These are phyloP conservation scores for Magnusiomyces ingens DNA, from an alignment of 1,139 yeast genomes.

Conservation along the genomic window DNA sequence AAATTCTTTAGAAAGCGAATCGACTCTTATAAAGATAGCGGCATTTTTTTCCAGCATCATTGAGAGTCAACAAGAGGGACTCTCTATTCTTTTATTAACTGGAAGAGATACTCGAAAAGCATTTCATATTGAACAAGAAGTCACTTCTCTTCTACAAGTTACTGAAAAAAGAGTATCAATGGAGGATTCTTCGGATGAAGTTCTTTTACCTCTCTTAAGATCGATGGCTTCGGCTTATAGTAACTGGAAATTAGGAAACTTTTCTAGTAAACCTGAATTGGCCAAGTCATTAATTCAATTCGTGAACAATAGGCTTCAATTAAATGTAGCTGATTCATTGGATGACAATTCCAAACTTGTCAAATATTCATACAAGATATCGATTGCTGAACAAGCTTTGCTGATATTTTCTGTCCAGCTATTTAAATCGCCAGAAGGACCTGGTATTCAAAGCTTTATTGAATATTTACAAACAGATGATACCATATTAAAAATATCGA, in stretches of 20 bases:
- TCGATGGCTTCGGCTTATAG: slow-evolving; percentile 32
- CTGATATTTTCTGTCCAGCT: slow-evolving; percentile 70
- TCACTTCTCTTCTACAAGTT: slow-evolving; percentile 44
- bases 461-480: slow-evolving; percentile 39
- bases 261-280: slow-evolving; percentile 10
- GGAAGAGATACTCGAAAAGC: slow-evolving; percentile 51
- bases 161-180: slow-evolving; percentile 48
- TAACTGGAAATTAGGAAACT: slow-evolving; percentile 18
- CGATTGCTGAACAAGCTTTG: slow-evolving; percentile 57
- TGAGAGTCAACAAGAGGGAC: slow-evolving; percentile 78
- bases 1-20: slow-evolving; percentile 51
- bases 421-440: slow-evolving; percentile 40
- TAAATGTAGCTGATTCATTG: not conserved
- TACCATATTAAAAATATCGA: slow-evolving; percentile 28
- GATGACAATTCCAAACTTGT: slow-evolving; percentile 1
- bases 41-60: slow-evolving; percentile 65
- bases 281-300: slow-evolving; percentile 9
- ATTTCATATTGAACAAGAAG: slow-evolving; percentile 23
- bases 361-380: slow-evolving; percentile 32
- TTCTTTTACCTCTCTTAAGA: slow-evolving; percentile 21
- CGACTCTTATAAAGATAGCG: slow-evolving; percentile 46
- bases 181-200: slow-evolving; percentile 5
- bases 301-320: slow-evolving; percentile 4
- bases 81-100: slow-evolving; percentile 67
- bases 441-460: slow-evolving; percentile 38